These are phyloP conservation scores for Sugiyamaella chiloensis DNA, from an alignment of 805 yeast species.

Conservation along the genomic window DNA sequence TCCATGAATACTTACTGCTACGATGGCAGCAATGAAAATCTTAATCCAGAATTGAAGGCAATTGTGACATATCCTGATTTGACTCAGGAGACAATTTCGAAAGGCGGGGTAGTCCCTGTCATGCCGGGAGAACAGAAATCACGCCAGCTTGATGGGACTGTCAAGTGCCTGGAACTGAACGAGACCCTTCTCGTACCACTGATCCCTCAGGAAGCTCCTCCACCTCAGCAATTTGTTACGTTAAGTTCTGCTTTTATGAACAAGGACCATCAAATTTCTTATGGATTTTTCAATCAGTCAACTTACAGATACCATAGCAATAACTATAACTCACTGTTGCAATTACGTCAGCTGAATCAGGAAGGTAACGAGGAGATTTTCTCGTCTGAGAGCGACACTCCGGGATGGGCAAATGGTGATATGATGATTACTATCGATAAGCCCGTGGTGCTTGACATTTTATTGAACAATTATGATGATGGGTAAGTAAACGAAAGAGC, in stretches of 20 bases:
- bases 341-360: conserved; percentile 6
- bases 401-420: conserved; percentile 53
- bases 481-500: conserved; percentile 39
- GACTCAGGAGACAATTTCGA: conserved; percentile 18
- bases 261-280: conserved; percentile 35
- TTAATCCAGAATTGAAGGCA: conserved; percentile 36
- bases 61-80: conserved; percentile 33
- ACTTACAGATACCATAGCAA: conserved; percentile 21
- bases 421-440: conserved; percentile 52
- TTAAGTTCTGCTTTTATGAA: conserved; percentile 34
- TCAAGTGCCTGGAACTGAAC: conserved; percentile 29
- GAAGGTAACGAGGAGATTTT: conserved; percentile 5
- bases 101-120: conserved; percentile 18
- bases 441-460: conserved; percentile 67
- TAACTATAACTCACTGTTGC: conserved; percentile 20
- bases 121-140: conserved; percentile 2
- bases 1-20: conserved; percentile 38
- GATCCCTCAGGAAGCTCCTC: conserved; percentile 28
- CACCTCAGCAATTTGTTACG: conserved; percentile 32
- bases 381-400: background rate
- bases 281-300: conserved; percentile 29
- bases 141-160: conserved; percentile 22
- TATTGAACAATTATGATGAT: conserved; percentile 74
- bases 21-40: conserved; percentile 33
- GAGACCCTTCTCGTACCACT: conserved; percentile 25